Evolutionary conservation across 768 basidiomycete genomes (phyloP), one percentile per base, ranked within the genome.

Genomic region (Solioccasus polychromus): DNA sequence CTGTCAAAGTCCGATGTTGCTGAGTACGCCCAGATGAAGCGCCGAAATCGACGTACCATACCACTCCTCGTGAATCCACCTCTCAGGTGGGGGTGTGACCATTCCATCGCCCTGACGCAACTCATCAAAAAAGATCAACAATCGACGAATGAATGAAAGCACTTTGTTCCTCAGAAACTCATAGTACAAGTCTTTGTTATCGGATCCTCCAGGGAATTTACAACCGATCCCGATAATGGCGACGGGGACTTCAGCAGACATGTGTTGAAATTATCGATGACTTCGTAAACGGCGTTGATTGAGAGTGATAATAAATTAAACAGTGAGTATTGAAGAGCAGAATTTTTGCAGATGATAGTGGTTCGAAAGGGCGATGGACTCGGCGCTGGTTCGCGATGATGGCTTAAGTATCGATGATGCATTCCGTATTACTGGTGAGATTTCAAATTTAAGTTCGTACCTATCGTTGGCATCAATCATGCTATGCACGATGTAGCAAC

Each of bases 211-310:
- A 37, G 63, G 62, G 31, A 64, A 66, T 48, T 57, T 63, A 41
- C 64, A 63, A n/a, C 63, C 63, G 24, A 64, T 66, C 19, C 63
- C 64, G 34, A 64, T 56, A 36, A 66, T 35, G 15, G 63, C 64
- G 41, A 58, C 59, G 5, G 63, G 63, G 12, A 55, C 37, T 47
- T 63, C 50, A 29, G 64, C 56, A 24, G 64, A 65, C 63, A 65
- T 64, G n/a, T 8, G 35, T 48, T 25, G 32, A 40, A 30, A 39
- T 28, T 46, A 40, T 44, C 15, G 42, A 48, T 22, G 32, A 32
- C 15, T 44, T 40, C 6, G 35, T 30, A 30, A 25, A 31, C 25
- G n/a, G 23, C 31, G 19, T 17, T 45, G 23, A 25, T 39, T 30
- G 19, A 42, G 22, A 35, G 18, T 45, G 29, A 24, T 15, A 26